Base-by-base conservation (phyloP, 225 moss, liverwort and hornwort genomes). In the Antitrichia curtipendula region DNA sequence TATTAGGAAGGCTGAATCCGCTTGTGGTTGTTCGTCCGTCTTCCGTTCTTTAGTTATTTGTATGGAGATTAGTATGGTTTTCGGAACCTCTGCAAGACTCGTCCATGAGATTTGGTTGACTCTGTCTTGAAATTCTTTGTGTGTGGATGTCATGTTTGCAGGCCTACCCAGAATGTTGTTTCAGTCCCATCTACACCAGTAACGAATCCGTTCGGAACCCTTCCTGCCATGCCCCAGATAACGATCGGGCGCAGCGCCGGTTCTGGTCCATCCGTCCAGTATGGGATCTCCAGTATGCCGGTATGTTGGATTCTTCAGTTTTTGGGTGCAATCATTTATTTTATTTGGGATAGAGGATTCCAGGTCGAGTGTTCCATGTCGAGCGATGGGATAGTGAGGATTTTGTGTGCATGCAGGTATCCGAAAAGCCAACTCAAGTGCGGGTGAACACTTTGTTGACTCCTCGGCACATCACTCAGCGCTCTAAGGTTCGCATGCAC, bases 181-280 rank as follows among this genome's bases (percentile, higher is more conserved):
- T 86, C 95, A 82, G 93, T 95, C 56, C 84, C 94, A 47, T 91
- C 94, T 34, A 81, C 90, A 79, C 96, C 95, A n/a, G 93, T 97
- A 34, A 88, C 90, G 52, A 99, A 97, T 82, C 99, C 99, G 19
- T 99, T 99, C 70, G 99, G 99, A 87, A 96, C 95, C 75, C 92
- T 99, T 36, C 99, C 99, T 64, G 99, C 96, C 59, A 99, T 99
- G 97, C 99, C 99, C 38, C 99, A 99, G 89, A 96, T 99, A 85
- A 94, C 96, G 65, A 97, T 99, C 75, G 99, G 95, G 54, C 95
- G 99, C 41, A 99, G 97, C 91, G 90, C 97, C 82, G 97, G 95
- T 80, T 94, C 95, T 41, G 95, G 96, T 82, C 95, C 94, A 43
- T 96, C 96, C 20, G 94, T 99, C 80, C 99, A 97, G 88, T 99